A percentile compares a stretch with the other conserved stretches of the same genome.
Conservation (phyloP, 1,284 basidiomycete species). For the Tilletia walkeri region DNA sequence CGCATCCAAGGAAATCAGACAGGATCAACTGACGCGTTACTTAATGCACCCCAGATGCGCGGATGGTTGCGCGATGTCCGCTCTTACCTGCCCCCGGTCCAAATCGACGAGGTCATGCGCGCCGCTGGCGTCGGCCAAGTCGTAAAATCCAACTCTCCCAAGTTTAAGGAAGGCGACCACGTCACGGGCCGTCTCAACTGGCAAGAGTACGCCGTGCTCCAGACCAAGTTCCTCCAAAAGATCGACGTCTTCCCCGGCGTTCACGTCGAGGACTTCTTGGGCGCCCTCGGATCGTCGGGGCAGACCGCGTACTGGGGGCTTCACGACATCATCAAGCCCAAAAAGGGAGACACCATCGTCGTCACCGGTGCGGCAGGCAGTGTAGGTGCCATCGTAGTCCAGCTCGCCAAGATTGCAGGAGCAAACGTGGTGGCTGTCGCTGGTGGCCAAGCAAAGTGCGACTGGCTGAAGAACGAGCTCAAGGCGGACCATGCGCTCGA, state of each 20-base stretch:
- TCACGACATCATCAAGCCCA: slow-evolving; percentile 35
- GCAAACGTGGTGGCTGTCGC: slow-evolving; percentile 71
- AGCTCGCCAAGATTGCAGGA: slow-evolving; percentile 66
- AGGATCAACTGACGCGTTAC: slow-evolving; percentile 67
- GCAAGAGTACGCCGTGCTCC: slow-evolving; percentile 37
- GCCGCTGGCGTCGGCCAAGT: slow-evolving; percentile 70
- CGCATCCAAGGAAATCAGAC: not conserved
- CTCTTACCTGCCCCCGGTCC: slow-evolving; percentile 63
- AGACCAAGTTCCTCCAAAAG: slow-evolving; percentile 35
- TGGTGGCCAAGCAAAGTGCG: slow-evolving; percentile 74
- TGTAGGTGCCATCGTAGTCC: slow-evolving; percentile 59
- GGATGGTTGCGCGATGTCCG: slow-evolving; percentile 70
- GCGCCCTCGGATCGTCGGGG: slow-evolving; percentile 52
- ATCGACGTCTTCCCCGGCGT: slow-evolving; percentile 27
- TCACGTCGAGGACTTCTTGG: slow-evolving; percentile 48
- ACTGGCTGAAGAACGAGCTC: slow-evolving; percentile 74
- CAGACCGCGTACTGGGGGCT: slow-evolving; percentile 56
- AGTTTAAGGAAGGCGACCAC: slow-evolving; percentile 35
- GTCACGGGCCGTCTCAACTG: slow-evolving; percentile 39
- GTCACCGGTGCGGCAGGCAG: slow-evolving; percentile 46
- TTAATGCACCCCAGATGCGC: slow-evolving; percentile 62
- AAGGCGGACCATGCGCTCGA: slow-evolving; percentile 80
- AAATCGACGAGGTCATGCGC: slow-evolving; percentile 79
- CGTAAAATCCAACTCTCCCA: slow-evolving; percentile 56
- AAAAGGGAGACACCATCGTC: slow-evolving; percentile 38